Evolutionary conservation across 176 grass and related monocot species (phyloP), one percentile per base, ranked within the genome.

Genomic region (Tillandsia fasciculata): DNA sequence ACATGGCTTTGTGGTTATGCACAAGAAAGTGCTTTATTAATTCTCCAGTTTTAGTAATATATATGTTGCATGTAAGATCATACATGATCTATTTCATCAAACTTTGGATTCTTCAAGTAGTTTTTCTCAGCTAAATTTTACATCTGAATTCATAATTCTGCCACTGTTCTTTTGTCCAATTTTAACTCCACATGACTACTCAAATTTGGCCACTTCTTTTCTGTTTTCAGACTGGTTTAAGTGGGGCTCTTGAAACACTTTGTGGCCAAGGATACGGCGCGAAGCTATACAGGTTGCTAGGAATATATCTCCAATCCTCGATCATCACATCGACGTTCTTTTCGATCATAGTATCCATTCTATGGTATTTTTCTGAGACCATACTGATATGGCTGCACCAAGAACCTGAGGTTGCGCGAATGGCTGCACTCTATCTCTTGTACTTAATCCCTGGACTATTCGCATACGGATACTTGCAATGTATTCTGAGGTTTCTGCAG

Each of bases 231-330:
- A 87, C 71, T 8, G 93, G 93, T 11, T 71, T 92, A 65, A 92
- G 84, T 66, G 93, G 93, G 26, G 69, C 89, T 5, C 84, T 97
- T 64, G 93, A 97, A 74, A 97, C 93, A 26, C 81, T 97, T 49
- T 97, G 93, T 56, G 93, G 93, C 1, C 89, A 97, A 75, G 86
- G 76, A 12, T 90, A 81, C 51, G 93, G 93, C 15, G 89, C 86
- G 10, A 82, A 76, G 52, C 49, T 81, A 20, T 87, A 92, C 71
- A 70, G 77, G 9, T 87, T 84, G 89, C 53, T 92, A 10, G 89
- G 93, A n/a, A 67, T 92, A 2, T 90, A 92, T 81, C 79, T 97
- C 8, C 93, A 97, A 70, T 85, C 89, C 17, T 90, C 93, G 23
- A 65, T 92, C 0, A 48, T 90, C 58, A 92, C 86, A 65, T 74